These are phyloP conservation scores for Plasmodium knowlesi DNA, from an alignment of 169 alveolate species.

Conservation along the genomic window DNA sequence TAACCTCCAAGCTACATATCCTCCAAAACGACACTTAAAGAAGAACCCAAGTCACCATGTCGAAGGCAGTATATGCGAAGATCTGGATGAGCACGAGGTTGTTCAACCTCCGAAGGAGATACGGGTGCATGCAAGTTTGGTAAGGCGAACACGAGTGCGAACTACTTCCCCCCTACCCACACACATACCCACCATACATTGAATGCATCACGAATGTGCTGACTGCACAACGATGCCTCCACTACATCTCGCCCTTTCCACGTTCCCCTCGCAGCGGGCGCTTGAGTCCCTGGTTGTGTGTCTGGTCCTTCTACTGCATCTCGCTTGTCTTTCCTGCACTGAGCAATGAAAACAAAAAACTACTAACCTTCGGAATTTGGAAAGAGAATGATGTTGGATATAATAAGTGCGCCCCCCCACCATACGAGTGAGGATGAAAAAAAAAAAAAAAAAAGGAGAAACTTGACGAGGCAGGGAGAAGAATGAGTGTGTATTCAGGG, in stretches of 20 bases:
- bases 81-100: conserved; percentile 86
- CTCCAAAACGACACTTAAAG: not conserved
- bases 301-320: conserved; percentile 76
- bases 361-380: conserved; percentile 82
- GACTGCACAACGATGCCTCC: not conserved
- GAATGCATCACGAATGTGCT: not conserved
- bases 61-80: conserved; percentile 84
- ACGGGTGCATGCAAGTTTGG: conserved; percentile 85
- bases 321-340: conserved; percentile 81
- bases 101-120: conserved; percentile 81
- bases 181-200: no score
- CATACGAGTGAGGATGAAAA: conserved; percentile 63
- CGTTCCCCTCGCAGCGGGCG: conserved; percentile 75
- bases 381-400: conserved; percentile 84
- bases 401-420: conserved; percentile 76
- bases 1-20: not conserved
- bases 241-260: not conserved
- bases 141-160: conserved; percentile 72
- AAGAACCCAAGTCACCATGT: conserved; percentile 57
- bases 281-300: conserved; percentile 79
- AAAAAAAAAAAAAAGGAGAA: not conserved
- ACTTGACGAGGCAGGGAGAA: not conserved
- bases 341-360: conserved; percentile 75
- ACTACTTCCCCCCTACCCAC: not conserved
- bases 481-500: not conserved